Evolutionary conservation across 768 basidiomycete species (phyloP).

Genomic region (Inosperma sp.): DNA sequence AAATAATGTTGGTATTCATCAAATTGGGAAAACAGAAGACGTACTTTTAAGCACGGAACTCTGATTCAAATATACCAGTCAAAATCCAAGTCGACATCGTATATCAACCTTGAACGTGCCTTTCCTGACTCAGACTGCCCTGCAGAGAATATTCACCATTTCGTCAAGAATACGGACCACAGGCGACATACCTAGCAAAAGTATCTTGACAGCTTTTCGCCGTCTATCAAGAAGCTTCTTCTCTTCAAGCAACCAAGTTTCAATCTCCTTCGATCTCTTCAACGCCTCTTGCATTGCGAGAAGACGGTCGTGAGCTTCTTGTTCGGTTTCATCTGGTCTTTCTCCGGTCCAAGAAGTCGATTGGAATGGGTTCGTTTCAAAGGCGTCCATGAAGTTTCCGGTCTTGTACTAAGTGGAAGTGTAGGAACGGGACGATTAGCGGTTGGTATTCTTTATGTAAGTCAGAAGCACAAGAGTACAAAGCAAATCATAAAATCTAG

Average conservation of each 20-base stretch:
- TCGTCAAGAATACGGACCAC: background rate
- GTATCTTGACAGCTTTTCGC: constrained; percentile 49
- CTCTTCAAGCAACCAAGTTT: constrained; percentile 40
- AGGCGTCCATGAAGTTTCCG: too few relatives aligned
- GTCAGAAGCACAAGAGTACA: too few relatives aligned
- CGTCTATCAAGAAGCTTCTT: constrained; percentile 45
- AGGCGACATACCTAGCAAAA: constrained; percentile 45
- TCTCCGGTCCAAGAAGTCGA: constrained; percentile 22
- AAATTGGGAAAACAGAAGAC: constrained; percentile 8
- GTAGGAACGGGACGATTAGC: too few relatives aligned
- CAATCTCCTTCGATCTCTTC: constrained; percentile 45
- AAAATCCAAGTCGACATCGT: background rate
- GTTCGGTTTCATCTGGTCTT: constrained; percentile 27
- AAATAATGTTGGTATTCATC: constrained; percentile 1
- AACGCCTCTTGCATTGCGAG: constrained; percentile 38
- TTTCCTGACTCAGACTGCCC: constrained; percentile 62
- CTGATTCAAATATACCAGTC: constrained; percentile 23
- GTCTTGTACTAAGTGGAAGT: too few relatives aligned
- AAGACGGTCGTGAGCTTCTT: constrained; percentile 32
- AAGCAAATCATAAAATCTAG: too few relatives aligned
- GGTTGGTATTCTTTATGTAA: too few relatives aligned
- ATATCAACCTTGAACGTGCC: constrained; percentile 23
- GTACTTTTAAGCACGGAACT: constrained; percentile 48
- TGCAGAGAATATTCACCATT: constrained; percentile 16
- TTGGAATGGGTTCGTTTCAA: too few relatives aligned